phyloP scores from a whole-genome alignment of 139 green algal genomes.

The Monoraphidium neglectum region DNA sequence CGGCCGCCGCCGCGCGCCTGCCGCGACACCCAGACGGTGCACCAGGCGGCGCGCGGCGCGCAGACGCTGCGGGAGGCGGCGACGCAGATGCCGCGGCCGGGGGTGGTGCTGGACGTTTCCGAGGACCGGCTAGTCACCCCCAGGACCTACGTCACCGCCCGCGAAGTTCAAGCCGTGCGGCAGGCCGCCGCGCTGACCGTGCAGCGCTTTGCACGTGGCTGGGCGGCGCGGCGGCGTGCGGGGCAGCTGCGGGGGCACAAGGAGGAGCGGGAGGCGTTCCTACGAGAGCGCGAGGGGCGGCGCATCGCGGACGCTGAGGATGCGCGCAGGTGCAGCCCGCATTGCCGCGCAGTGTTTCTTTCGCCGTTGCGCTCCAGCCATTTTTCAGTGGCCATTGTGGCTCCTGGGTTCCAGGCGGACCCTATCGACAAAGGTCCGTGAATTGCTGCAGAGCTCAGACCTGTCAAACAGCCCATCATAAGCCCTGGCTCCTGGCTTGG shows the following conservation, averaged over 20 bases:
- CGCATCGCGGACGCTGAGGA: neutral
- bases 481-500: no score
- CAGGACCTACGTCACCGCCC: constrained; percentile 61
- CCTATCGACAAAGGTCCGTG: no score
- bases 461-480: no score
- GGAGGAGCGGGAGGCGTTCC: constrained; percentile 57
- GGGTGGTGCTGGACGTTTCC: constrained; percentile 57
- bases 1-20: constrained; percentile 4
- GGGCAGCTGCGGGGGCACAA: constrained; percentile 43
- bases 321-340: constrained; percentile 16
- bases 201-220: constrained; percentile 68
- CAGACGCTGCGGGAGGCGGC: constrained; percentile 65
- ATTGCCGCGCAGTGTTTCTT: neutral
- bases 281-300: constrained; percentile 32
- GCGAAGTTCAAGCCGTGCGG: constrained; percentile 48
- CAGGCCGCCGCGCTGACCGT: constrained; percentile 51
- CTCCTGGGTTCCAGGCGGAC: neutral
- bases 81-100: constrained; percentile 79
- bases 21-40: constrained; percentile 69
- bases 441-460: no score
- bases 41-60: constrained; percentile 31
- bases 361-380: neutral
- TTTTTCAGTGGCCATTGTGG: neutral
- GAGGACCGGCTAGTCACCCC: constrained; percentile 53
- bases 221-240: constrained; percentile 52